phyloP scores from a whole-genome alignment of 495 filamentous ascomycete genomes.

The Amorphotheca resinae region DNA sequence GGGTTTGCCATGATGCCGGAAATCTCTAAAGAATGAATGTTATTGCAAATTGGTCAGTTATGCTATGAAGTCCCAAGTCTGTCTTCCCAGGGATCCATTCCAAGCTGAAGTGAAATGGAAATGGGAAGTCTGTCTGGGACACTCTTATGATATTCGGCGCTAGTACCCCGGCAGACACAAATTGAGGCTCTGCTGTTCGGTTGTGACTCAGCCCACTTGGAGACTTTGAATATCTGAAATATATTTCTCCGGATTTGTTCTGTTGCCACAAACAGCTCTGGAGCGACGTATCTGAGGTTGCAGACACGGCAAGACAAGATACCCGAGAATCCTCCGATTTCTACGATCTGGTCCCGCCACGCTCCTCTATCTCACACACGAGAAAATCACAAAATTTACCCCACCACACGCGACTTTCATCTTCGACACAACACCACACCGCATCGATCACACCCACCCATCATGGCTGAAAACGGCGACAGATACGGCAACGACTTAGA shows the following conservation, averaged over 20 bases:
- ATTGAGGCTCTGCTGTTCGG: not conserved
- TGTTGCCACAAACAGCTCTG: no score
- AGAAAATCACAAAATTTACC: slow-evolving; percentile 7
- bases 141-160: no score
- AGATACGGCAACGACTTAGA: slow-evolving; percentile 36
- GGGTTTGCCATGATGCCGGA: slow-evolving; percentile 22
- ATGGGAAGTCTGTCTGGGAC: no score
- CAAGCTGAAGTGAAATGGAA: no score
- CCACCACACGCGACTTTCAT: slow-evolving; percentile 4
- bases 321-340: no score
- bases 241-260: no score
- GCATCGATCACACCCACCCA: slow-evolving; percentile 9
- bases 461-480: slow-evolving; percentile 35
- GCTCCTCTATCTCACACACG: not conserved
- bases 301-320: no score
- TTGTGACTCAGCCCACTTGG: not conserved
- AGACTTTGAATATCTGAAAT: not conserved
- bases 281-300: no score
- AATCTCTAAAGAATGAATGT: not conserved
- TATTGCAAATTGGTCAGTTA: no score
- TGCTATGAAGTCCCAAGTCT: no score
- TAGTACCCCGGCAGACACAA: not conserved
- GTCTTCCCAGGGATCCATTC: no score
- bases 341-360: no score
- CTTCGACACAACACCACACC: not conserved